phyloP scores from a whole-genome alignment of 352 stramenopile genomes.

The Phytophthora melonis region DNA sequence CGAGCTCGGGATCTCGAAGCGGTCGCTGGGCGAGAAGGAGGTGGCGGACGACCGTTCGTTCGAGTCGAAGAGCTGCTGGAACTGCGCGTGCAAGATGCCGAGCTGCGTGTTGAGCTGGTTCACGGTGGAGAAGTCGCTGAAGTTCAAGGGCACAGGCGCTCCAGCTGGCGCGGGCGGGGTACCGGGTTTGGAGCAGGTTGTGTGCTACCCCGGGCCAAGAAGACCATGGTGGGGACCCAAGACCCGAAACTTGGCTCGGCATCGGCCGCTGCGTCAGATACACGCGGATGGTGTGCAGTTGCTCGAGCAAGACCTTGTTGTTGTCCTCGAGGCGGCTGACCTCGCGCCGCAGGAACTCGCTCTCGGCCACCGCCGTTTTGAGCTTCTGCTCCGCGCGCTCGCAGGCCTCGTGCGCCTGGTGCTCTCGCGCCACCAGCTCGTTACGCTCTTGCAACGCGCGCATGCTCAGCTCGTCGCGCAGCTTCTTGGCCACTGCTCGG shows the following conservation, averaged over 20 bases:
- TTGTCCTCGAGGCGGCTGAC: conserved; percentile 64
- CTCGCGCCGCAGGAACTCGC: conserved; percentile 61
- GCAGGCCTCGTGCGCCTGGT: conserved; percentile 37
- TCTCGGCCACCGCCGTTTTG: conserved; percentile 49
- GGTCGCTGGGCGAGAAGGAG: conserved; percentile 44
- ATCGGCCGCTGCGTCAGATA: conserved; percentile 64
- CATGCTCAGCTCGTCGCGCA: conserved; percentile 45
- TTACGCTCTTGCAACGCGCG: conserved; percentile 46
- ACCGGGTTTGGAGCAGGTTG: conserved; percentile 4
- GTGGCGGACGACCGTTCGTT: conserved; percentile 25
- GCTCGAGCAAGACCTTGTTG: conserved; percentile 68
- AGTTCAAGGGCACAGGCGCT: conserved; percentile 22
- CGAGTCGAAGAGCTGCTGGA: conserved; percentile 67
- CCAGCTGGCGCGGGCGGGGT: neutral
- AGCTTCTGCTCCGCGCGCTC: conserved; percentile 53
- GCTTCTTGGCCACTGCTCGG: conserved; percentile 40
- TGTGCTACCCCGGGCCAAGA: conserved; percentile 6
- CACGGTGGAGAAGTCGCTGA: conserved; percentile 47
- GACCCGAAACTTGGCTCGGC: conserved; percentile 21
- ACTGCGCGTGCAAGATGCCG: conserved; percentile 60
- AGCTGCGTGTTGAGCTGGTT: conserved; percentile 62
- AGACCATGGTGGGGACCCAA: conserved; percentile 15
- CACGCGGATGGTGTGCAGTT: conserved; percentile 65
- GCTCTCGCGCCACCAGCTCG: conserved; percentile 39
- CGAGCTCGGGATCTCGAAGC: conserved; percentile 50